Evolutionary conservation across 345 rosid species (phyloP).

Genomic region (Eucalyptus tenuipes): DNA sequence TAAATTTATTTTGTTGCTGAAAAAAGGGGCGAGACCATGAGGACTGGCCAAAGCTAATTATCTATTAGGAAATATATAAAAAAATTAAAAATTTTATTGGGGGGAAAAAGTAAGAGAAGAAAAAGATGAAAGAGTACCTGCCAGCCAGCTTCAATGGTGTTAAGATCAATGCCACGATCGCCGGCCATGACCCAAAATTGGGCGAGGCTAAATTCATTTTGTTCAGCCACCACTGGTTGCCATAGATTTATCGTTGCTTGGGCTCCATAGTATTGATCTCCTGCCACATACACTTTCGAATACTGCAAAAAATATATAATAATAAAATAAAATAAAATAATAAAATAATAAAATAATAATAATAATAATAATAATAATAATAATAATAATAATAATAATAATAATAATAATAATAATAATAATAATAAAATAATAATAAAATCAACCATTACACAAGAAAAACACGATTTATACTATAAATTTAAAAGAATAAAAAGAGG

Average conservation of each 20-base stretch:
- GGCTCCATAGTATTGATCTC: conserved; percentile 85
- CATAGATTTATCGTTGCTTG: conserved; percentile 93
- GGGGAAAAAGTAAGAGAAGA: no score
- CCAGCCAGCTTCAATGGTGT: conserved; percentile 99
- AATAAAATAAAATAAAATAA: background rate
- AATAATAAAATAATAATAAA: background rate
- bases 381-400: no score
- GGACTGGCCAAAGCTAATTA: no score
- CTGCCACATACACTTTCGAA: conserved; percentile 83
- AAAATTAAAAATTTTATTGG: background rate
- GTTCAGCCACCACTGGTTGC: conserved; percentile 65
- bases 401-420: no score
- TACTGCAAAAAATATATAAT: conserved; percentile 30
- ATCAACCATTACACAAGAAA: background rate
- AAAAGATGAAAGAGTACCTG: conserved; percentile 34
- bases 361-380: no score
- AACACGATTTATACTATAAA: background rate
- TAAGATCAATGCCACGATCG: conserved; percentile 70
- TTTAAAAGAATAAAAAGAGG: background rate
- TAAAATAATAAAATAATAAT: no score
- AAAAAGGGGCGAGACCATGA: no score
- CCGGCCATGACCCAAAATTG: conserved; percentile 97
- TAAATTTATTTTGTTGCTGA: no score
- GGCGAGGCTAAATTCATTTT: conserved; percentile 79
- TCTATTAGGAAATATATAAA: no score